These are phyloP conservation scores for Heliocybe sulcata DNA, from an alignment of 1,284 basidiomycete species.

Conservation along the genomic window DNA sequence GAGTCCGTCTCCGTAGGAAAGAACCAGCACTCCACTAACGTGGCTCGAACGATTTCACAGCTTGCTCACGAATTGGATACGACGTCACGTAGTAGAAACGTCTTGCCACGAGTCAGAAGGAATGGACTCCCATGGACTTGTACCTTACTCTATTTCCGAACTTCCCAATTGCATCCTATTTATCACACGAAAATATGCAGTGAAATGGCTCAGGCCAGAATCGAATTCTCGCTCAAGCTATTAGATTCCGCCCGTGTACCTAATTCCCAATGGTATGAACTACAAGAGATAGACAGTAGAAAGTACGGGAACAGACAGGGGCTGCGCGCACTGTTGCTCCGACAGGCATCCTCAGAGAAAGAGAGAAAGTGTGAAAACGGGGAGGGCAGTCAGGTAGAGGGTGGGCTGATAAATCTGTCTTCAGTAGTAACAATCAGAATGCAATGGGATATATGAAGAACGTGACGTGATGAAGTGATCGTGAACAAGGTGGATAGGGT, in stretches of 20 bases:
- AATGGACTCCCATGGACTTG: no score
- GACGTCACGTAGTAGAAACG: no score
- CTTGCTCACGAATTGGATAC: no score
- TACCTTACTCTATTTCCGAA: no score
- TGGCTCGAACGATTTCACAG: no score
- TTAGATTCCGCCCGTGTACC: slow-evolving; percentile 3
- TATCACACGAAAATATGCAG: no score
- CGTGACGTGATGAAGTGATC: slow-evolving; percentile 11
- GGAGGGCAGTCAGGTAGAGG: background rate
- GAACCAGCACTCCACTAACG: no score
- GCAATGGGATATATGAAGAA: slow-evolving; percentile 27
- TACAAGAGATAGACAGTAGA: slow-evolving; percentile 3
- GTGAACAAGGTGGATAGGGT: slow-evolving; percentile 13
- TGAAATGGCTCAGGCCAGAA: background rate
- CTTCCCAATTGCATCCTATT: no score
- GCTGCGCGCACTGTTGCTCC: background rate
- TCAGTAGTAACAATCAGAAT: slow-evolving; percentile 1
- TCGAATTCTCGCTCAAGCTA: background rate
- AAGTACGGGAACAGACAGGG: background rate
- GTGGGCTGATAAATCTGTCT: slow-evolving; percentile 1
- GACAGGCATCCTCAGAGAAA: background rate
- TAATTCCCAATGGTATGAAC: slow-evolving; percentile 2
- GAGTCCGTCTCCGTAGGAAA: no score
- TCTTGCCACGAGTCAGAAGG: no score
- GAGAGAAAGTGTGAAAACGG: background rate